These are phyloP conservation scores for Tuber microsphaerosporum DNA, from an alignment of 495 filamentous ascomycete genomes.

Conservation along the genomic window DNA sequence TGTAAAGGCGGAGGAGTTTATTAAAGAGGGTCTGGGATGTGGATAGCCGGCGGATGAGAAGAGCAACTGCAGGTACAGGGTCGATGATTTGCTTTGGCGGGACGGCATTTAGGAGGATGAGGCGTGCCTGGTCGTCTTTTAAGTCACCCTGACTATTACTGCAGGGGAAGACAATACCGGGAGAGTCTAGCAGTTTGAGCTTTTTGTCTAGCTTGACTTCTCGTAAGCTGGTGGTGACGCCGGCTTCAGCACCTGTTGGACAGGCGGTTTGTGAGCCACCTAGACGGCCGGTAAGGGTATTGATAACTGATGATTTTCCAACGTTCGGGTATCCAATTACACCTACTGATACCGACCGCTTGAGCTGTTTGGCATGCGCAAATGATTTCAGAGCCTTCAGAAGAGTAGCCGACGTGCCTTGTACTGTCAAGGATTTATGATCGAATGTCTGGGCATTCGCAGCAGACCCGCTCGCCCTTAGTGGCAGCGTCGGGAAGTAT, in stretches of 20 bases:
- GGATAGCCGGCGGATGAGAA: slow-evolving; percentile 72
- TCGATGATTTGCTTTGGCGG: slow-evolving; percentile 91
- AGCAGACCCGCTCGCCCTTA: slow-evolving; percentile 76
- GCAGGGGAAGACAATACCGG: slow-evolving; percentile 87
- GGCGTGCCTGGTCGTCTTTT: slow-evolving; percentile 70
- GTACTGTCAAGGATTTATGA: slow-evolving; percentile 79
- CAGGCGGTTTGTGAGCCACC: slow-evolving; percentile 63
- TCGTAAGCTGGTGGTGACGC: slow-evolving; percentile 81
- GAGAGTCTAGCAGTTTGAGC: slow-evolving; percentile 88
- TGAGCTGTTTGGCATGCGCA: slow-evolving; percentile 73
- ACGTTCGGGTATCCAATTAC: slow-evolving; percentile 97
- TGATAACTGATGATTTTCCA: slow-evolving; percentile 95
- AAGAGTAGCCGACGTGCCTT: slow-evolving; percentile 78
- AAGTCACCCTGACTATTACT: slow-evolving; percentile 49
- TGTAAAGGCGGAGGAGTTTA: slow-evolving; percentile 74
- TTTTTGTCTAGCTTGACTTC: slow-evolving; percentile 92
- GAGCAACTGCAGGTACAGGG: slow-evolving; percentile 72
- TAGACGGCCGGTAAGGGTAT: slow-evolving; percentile 75
- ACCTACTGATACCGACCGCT: slow-evolving; percentile 83
- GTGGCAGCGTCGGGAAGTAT: slow-evolving; percentile 86
- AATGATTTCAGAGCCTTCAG: slow-evolving; percentile 87
- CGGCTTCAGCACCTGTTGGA: slow-evolving; percentile 85
- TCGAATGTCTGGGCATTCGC: slow-evolving; percentile 86
- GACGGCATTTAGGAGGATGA: slow-evolving; percentile 82
- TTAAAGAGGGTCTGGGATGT: slow-evolving; percentile 60